Base-by-base conservation (phyloP, 1,139 yeast species). In the Pichia sp. region DNA sequence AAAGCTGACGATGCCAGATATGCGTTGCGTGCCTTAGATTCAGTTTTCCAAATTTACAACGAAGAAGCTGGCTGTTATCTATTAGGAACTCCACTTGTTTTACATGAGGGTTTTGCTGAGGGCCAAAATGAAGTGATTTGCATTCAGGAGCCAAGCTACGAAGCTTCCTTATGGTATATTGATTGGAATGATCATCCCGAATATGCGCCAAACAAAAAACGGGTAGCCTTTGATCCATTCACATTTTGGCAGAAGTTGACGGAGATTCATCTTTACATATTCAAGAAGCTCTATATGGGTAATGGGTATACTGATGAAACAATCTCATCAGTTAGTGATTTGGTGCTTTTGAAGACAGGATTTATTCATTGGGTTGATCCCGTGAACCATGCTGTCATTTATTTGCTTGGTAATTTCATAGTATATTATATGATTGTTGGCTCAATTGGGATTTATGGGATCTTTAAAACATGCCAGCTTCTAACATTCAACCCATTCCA, bases 81-180 rank as follows among this genome's bases (percentile, higher is more conserved):
- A 50, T 67, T 87, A 59, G 79, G 87, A 6, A 95, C 88, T 64
- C 78, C 77, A 38, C 75, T 75, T 7, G 77, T 73, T 60, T 72
- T 89, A 45, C 95, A 95, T 4, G 59, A 61, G 36, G 75, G 74
- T 1, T 85, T 90, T 90, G 95, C 84, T 0, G 75, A 75, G 59
- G 74, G 75, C 38, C 95, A 87, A 63, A 84, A 83, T 67, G 96
- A 90, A 70, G 89, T 88, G 2, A 70, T 86, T 26, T 90, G 96
- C 69, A 78, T 87, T 40, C 79, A 80, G 45, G 79, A 78, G 40
- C 90, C 95, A 11, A 79, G 79, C 3, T 69, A 74, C 40, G 77
- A 79, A 11, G 79, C 82, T 61, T 75, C 92, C 0, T 68, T 79
- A 48, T 88, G 95, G 84, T 79, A 74, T 60, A 73, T 88, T 50